Base-by-base conservation (phyloP, 805 yeast species). In the Teunomyces pallodes region DNA sequence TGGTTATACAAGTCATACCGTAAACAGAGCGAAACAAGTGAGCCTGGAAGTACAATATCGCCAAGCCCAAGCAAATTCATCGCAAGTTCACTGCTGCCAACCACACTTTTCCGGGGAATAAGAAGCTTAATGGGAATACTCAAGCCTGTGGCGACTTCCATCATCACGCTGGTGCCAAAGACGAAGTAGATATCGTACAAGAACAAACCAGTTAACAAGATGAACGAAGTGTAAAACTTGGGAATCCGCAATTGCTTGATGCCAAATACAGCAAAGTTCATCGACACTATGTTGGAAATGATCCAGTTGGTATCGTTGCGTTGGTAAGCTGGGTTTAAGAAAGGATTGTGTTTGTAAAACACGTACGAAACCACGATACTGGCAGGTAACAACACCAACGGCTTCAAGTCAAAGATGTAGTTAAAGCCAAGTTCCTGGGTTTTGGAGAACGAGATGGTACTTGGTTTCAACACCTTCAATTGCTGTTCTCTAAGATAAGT, bases 151-250 rank as follows among this genome's bases (percentile, higher is more conserved):
- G 89, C 90, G 14, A 84, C 90, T 1, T 80, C 70, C 33, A 74
- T 68, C 90, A 85, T 85, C 4, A 82, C 69, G 30, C 76, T 72
- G 0, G 87, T 75, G 4, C 76, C 80, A 62, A 83, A 86, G 1
- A 85, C 90, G 65, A 85, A 85, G 59, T 76, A 83, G 36, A 82
- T 72, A 59, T 85, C 90, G 60, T 84, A 85, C 36, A 78, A 53
- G 55, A 84, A 82, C 38, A 85, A 72, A 2, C 77, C 77, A 2
- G 55, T 48, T 20, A 85, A 64, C 30, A 83, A 57, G 9, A 78
- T 51, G 12, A 69, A 56, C 3, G 80, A 83, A 1, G 76, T 65
- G 45, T 65, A 70, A 56, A 83, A 77, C 38, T 70, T 74, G 13
- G 74, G 64, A 9, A 83, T 49, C 43, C 68, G 64, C 7, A 74